Evolutionary conservation across 306 rosid genomes (phyloP).

Genomic region (Cicer chorassanicum): DNA sequence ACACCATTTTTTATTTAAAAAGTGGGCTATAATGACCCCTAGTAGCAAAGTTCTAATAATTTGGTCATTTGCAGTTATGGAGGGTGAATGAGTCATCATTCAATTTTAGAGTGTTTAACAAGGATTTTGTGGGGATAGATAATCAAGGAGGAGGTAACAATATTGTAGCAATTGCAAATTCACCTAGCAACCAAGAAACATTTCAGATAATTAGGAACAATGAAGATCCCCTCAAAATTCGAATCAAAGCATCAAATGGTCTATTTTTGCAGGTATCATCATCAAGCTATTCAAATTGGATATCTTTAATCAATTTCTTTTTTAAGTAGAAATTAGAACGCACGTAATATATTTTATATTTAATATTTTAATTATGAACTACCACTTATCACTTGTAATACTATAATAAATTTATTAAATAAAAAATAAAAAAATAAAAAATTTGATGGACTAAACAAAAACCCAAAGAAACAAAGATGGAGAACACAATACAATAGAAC

Average conservation of each 20-base stretch:
- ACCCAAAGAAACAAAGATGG: no score
- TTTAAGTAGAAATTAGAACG: no score
- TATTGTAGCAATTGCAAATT: slow-evolving; percentile 42
- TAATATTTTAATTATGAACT: no score
- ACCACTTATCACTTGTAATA: no score
- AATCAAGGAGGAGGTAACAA: slow-evolving; percentile 41
- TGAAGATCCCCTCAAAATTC: slow-evolving; percentile 46
- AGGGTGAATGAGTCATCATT: slow-evolving; percentile 55
- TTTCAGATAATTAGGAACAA: slow-evolving; percentile 53
- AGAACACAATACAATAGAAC: no score
- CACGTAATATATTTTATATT: no score
- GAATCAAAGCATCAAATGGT: slow-evolving; percentile 59
- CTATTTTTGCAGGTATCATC: slow-evolving; percentile 57
- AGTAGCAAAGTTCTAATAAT: background rate
- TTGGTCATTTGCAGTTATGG: slow-evolving; percentile 55
- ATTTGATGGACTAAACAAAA: no score
- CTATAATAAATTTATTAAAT: no score
- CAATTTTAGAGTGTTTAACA: slow-evolving; percentile 54
- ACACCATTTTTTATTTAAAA: no score
- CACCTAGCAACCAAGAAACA: slow-evolving; percentile 50
- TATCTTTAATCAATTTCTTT: background rate
- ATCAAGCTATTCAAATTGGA: background rate
- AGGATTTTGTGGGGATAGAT: slow-evolving; percentile 44
- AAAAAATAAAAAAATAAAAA: no score
- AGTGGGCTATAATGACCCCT: no score